These are phyloP conservation scores for Paramarasmius palmivorus DNA, from an alignment of 1,284 basidiomycete species.

Conservation along the genomic window DNA sequence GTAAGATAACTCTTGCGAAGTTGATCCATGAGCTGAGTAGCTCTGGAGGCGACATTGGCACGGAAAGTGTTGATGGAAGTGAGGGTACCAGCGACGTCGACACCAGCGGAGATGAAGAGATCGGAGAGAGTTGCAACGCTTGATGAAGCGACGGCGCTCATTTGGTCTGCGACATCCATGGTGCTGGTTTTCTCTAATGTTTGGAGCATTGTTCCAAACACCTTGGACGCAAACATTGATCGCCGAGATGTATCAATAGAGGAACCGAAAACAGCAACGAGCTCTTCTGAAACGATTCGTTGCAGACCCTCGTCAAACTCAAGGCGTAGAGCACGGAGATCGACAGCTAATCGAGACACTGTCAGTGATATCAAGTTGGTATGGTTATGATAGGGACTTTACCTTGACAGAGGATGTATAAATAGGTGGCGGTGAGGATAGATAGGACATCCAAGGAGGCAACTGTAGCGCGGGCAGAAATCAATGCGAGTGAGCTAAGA, in stretches of 20 bases:
- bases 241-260: constrained; percentile 35
- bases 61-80: constrained; percentile 52
- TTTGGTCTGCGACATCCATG: constrained; percentile 69
- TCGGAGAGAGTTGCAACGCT: constrained; percentile 61
- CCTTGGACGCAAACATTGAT: constrained; percentile 27
- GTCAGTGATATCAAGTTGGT: background rate
- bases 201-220: constrained; percentile 44
- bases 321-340: constrained; percentile 70
- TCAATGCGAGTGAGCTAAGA: constrained; percentile 73
- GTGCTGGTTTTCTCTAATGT: constrained; percentile 66
- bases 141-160: constrained; percentile 65
- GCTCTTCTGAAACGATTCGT: constrained; percentile 51
- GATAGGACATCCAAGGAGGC: constrained; percentile 76
- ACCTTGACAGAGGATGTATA: constrained; percentile 78
- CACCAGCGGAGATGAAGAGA: constrained; percentile 32
- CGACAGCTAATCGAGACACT: constrained; percentile 51
- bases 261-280: constrained; percentile 46
- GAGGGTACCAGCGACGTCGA: constrained; percentile 15
- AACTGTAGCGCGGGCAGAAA: constrained; percentile 79
- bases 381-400: constrained; percentile 7
- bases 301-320: constrained; percentile 58
- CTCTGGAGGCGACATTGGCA: constrained; percentile 44
- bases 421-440: constrained; percentile 71
- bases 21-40: constrained; percentile 43
- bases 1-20: constrained; percentile 56